These are phyloP conservation scores for Aspergillus saccharolyticus DNA, from an alignment of 495 filamentous ascomycete species.

Conservation along the genomic window DNA sequence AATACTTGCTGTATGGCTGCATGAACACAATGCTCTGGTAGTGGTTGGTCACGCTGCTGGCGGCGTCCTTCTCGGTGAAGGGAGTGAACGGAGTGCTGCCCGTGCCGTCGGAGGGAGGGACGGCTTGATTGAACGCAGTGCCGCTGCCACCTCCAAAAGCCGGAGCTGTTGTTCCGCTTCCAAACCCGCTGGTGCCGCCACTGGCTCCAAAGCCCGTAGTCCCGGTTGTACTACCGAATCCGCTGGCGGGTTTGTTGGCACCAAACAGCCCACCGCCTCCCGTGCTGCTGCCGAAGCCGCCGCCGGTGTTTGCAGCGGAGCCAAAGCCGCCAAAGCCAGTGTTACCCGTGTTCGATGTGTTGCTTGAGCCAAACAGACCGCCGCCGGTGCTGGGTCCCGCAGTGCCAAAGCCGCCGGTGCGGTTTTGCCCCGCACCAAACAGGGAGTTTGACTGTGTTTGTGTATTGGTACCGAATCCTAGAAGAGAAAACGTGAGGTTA, in stretches of 20 bases:
- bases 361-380: slow-evolving; percentile 44
- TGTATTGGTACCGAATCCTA: slow-evolving; percentile 38
- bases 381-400: slow-evolving; percentile 35
- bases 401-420: slow-evolving; percentile 46
- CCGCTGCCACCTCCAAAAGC: slow-evolving; percentile 41
- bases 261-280: slow-evolving; percentile 38
- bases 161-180: slow-evolving; percentile 22
- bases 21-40: slow-evolving; percentile 88
- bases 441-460: slow-evolving; percentile 31
- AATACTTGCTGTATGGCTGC: slow-evolving; percentile 81
- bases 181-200: slow-evolving; percentile 24
- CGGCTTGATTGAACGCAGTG: slow-evolving; percentile 44
- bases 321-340: slow-evolving; percentile 30
- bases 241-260: slow-evolving; percentile 26
- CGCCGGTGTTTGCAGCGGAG: slow-evolving; percentile 10
- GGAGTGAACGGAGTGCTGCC: slow-evolving; percentile 67
- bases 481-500: slow-evolving; percentile 6
- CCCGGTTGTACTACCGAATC: slow-evolving; percentile 35
- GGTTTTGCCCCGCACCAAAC: slow-evolving; percentile 34
- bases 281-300: slow-evolving; percentile 28
- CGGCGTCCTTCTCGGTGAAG: slow-evolving; percentile 74
- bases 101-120: slow-evolving; percentile 59
- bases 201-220: slow-evolving; percentile 27
- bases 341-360: slow-evolving; percentile 40
- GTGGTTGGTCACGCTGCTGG: slow-evolving; percentile 54